phyloP scores from a whole-genome alignment of 2,329 filamentous ascomycete species.

The Cucurbitaria berberidis region DNA sequence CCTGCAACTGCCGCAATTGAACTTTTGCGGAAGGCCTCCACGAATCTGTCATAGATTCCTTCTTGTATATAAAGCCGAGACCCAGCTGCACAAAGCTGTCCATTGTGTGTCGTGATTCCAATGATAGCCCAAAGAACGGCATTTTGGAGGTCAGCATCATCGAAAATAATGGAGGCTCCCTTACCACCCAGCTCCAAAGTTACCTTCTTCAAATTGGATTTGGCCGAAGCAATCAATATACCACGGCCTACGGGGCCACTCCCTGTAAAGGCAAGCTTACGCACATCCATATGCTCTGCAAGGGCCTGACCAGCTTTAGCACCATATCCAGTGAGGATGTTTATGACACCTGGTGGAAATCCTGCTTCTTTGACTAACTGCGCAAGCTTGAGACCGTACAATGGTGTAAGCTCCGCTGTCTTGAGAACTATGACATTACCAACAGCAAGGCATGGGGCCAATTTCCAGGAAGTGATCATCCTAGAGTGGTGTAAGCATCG shows the following conservation, averaged over 20 bases:
- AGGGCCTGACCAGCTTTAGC: constrained; percentile 45
- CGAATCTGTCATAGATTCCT: too few species aligned
- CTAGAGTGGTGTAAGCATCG: too few species aligned
- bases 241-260: constrained; percentile 31
- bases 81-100: too few species aligned
- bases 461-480: too few species aligned
- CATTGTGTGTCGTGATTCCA: too few species aligned
- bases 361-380: constrained; percentile 43
- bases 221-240: constrained; percentile 37
- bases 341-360: too few species aligned
- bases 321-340: constrained; percentile 45
- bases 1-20: too few species aligned
- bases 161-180: constrained; percentile 50
- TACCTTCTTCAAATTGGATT: constrained; percentile 50
- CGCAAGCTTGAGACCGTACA: constrained; percentile 30
- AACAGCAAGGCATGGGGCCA: neutral
- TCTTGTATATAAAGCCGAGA: too few species aligned
- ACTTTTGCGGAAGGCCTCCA: too few species aligned
- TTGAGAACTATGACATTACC: constrained; percentile 53
- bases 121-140: too few species aligned
- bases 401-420: constrained; percentile 60
- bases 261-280: constrained; percentile 46
- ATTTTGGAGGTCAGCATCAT: too few species aligned
- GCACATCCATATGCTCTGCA: constrained; percentile 43
- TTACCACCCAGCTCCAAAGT: constrained; percentile 56